phyloP scores from a whole-genome alignment of 1,139 yeast genomes.

The Protomyces inundatus region DNA sequence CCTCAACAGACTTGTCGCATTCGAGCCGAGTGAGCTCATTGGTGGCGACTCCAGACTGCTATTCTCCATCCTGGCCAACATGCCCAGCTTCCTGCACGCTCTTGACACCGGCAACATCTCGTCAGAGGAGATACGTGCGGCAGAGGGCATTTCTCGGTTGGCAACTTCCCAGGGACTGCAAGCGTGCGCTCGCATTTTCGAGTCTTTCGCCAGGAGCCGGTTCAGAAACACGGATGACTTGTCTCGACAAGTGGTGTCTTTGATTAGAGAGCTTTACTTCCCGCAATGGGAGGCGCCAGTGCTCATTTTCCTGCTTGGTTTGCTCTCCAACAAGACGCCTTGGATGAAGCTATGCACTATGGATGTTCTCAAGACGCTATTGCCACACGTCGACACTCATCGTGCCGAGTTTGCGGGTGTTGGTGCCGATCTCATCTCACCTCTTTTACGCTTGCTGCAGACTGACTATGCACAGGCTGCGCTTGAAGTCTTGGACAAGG shows the following conservation, averaged over 20 bases:
- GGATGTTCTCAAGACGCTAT: constrained; percentile 63
- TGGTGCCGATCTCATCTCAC: constrained; percentile 93
- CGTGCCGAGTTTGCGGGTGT: constrained; percentile 78
- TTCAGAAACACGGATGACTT: constrained; percentile 88
- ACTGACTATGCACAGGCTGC: constrained; percentile 89
- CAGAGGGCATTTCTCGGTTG: constrained; percentile 52
- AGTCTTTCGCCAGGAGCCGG: constrained; percentile 68
- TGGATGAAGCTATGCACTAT: constrained; percentile 82
- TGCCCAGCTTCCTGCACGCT: constrained; percentile 81
- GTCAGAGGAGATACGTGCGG: constrained; percentile 54
- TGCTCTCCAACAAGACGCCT: constrained; percentile 64
- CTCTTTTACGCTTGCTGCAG: constrained; percentile 69
- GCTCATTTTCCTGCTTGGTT: constrained; percentile 67
- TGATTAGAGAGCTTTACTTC: constrained; percentile 62
- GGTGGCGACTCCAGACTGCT: constrained; percentile 69
- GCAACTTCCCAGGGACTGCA: constrained; percentile 56
- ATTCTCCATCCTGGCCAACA: constrained; percentile 65
- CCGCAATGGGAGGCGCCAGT: constrained; percentile 71
- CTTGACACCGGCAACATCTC: constrained; percentile 53
- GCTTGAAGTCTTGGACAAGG: constrained; percentile 80
- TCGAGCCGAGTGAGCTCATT: constrained; percentile 70
- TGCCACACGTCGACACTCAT: constrained; percentile 72
- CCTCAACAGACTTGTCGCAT: constrained; percentile 61
- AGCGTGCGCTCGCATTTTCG: constrained; percentile 64
- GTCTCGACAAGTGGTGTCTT: constrained; percentile 68